Conservation (phyloP, 805 yeast genomes). For the Metschnikowia vanudenii region DNA sequence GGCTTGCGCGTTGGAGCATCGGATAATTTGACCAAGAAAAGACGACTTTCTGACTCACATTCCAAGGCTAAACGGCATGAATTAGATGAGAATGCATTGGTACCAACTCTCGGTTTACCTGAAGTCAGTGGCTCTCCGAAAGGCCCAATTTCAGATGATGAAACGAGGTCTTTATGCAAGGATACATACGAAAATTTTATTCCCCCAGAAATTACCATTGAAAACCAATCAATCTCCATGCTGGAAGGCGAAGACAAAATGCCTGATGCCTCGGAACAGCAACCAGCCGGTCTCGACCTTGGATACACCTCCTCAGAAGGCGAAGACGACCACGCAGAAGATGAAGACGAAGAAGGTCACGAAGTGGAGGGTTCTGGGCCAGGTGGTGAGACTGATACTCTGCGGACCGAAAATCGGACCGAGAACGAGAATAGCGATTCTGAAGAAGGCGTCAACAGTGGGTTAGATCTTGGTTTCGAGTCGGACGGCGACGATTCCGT, state of each 20-base stretch:
- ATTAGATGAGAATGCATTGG: too few species aligned
- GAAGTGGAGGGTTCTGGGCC: not conserved
- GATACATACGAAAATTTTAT: too few species aligned
- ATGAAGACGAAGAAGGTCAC: not conserved
- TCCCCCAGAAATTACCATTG: not conserved
- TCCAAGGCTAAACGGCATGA: not conserved
- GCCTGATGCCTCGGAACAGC: not conserved
- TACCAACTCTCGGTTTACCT: too few species aligned
- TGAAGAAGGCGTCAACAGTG: constrained; percentile 6
- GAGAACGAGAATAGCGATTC: constrained; percentile 1
- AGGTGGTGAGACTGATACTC: not conserved
- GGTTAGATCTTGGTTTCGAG: constrained; percentile 19
- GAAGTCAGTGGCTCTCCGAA: too few species aligned
- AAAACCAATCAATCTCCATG: not conserved
- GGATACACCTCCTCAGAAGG: constrained; percentile 21
- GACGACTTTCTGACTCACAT: not conserved
- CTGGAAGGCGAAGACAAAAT: not conserved
- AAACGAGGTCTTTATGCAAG: too few species aligned
- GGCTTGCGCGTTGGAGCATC: constrained; percentile 16
- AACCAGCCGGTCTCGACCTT: constrained; percentile 15
- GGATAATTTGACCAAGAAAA: not conserved
- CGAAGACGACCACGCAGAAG: not conserved
- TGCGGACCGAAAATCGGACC: not conserved
- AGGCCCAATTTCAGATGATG: not conserved
- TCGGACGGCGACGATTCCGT: constrained; percentile 14